Conservation (phyloP, 371 early-diverging fungal genomes). For the Mucor piriformis region DNA sequence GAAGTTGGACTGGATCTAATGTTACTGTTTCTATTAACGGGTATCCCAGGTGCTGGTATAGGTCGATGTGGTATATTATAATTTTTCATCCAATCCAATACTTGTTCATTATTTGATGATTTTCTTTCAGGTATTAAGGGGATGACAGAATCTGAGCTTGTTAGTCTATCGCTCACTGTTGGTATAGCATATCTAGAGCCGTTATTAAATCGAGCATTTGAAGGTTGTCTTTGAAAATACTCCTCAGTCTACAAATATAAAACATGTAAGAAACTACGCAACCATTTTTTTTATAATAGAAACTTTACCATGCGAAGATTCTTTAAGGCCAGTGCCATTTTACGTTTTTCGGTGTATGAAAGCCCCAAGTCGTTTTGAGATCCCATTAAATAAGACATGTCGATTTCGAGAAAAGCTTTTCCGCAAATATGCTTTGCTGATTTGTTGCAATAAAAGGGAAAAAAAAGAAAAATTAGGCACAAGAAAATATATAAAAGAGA, state of each 20-base stretch:
- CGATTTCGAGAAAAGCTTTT: conserved; percentile 24
- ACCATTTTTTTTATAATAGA: not conserved
- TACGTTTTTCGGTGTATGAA: conserved; percentile 31
- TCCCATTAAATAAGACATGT: conserved; percentile 20
- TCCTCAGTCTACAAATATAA: conserved; percentile 14
- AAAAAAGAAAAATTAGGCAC: conserved; percentile 1
- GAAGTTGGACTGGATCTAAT: not conserved
- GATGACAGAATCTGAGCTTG: conserved; percentile 9
- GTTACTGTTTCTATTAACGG: not conserved
- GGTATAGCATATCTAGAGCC: conserved; percentile 9
- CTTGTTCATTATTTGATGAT: conserved; percentile 33
- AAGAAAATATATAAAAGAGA: conserved; percentile 7
- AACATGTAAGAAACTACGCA: not conserved
- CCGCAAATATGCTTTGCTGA: conserved; percentile 28
- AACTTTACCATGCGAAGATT: conserved; percentile 24
- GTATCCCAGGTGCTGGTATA: not conserved
- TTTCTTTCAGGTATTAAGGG: conserved; percentile 34
- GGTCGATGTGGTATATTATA: conserved; percentile 27
- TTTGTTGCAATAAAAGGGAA: not conserved
- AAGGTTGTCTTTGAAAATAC: conserved; percentile 4
- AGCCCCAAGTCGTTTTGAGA: conserved; percentile 21
- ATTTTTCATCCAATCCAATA: conserved; percentile 25
- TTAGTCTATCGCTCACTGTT: not conserved
- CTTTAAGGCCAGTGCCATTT: conserved; percentile 32
- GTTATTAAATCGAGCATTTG: conserved; percentile 7